Percentiles rank a stretch among this genome's conserved stretches.
These are phyloP conservation scores for Phytophthora boehmeriae DNA, from an alignment of 352 stramenopile species.

Conservation along the genomic window DNA sequence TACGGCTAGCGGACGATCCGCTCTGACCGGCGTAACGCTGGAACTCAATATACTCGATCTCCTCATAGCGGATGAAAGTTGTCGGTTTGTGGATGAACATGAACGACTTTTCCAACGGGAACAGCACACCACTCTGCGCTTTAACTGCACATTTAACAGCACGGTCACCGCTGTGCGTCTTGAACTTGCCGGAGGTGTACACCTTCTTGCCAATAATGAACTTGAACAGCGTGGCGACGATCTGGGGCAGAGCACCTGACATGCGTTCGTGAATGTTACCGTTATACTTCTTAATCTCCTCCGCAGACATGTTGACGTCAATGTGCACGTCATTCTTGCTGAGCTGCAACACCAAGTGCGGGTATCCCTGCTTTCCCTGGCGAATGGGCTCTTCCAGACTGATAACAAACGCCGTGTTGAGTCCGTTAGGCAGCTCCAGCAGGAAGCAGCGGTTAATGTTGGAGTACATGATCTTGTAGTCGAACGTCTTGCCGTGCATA, in stretches of 20 bases:
- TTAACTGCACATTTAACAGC: conserved; percentile 93
- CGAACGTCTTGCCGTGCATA: conserved; percentile 98
- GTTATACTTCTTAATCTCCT: conserved; percentile 98
- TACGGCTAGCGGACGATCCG: conserved; percentile 88
- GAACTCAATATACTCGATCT: conserved; percentile 98
- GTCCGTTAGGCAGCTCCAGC: conserved; percentile 96
- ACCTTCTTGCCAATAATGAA: conserved; percentile 97
- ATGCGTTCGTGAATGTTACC: conserved; percentile 97
- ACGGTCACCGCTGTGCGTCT: conserved; percentile 86
- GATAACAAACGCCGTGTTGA: conserved; percentile 99
- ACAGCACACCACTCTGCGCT: conserved; percentile 97
- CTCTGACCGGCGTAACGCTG: conserved; percentile 95
- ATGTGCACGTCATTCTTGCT: conserved; percentile 87
- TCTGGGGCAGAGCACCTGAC: conserved; percentile 95
- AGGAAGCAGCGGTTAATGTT: conserved; percentile 99
- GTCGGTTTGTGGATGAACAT: conserved; percentile 99
- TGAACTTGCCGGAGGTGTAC: conserved; percentile 94
- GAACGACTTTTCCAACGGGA: conserved; percentile 98
- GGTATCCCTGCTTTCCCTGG: conserved; percentile 98
- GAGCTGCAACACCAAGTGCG: conserved; percentile 98
- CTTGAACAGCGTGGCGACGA: conserved; percentile 99
- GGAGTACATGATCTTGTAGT: conserved; percentile 99
- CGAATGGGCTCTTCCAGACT: conserved; percentile 98
- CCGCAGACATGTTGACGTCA: conserved; percentile 95
- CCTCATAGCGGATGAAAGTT: conserved; percentile 98